phyloP scores from a whole-genome alignment of 1,139 yeast genomes.

The Geotrichum restrictum region DNA sequence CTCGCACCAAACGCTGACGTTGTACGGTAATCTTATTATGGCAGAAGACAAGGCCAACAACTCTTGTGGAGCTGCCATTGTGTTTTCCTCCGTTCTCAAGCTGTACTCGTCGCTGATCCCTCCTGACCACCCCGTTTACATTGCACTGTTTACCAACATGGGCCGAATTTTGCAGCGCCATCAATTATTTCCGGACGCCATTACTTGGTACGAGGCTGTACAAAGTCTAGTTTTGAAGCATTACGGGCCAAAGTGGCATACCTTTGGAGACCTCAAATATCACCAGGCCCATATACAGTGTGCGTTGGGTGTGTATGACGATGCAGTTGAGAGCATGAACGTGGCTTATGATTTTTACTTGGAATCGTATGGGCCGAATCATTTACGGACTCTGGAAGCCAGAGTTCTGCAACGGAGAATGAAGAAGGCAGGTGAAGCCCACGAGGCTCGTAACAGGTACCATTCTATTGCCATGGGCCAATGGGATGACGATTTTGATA shows the following conservation, averaged over 20 bases:
- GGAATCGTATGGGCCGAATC: slow-evolving; percentile 44
- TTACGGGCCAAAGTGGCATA: slow-evolving; percentile 57
- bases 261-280: slow-evolving; percentile 57
- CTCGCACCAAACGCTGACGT: slow-evolving; percentile 67
- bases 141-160: slow-evolving; percentile 52
- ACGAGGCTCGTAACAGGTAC: too few relatives aligned
- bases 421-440: too few relatives aligned
- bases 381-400: slow-evolving; percentile 50
- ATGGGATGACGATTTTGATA: too few relatives aligned
- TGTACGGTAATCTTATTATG: slow-evolving; percentile 70
- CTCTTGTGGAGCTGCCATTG: slow-evolving; percentile 57
- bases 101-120: slow-evolving; percentile 56
- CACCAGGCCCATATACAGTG: slow-evolving; percentile 66
- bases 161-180: slow-evolving; percentile 58
- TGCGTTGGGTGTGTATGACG: slow-evolving; percentile 49
- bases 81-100: slow-evolving; percentile 58
- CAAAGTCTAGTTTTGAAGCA: slow-evolving; percentile 46
- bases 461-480: too few relatives aligned
- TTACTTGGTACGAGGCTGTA: slow-evolving; percentile 50
- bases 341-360: slow-evolving; percentile 52
- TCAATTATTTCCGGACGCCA: slow-evolving; percentile 47
- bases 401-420: slow-evolving; percentile 25
- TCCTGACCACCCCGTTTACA: slow-evolving; percentile 60
- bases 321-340: slow-evolving; percentile 52
- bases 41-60: slow-evolving; percentile 63